Base-by-base conservation (phyloP, 768 basidiomycete genomes). In the Tylopilus subfusipes region DNA sequence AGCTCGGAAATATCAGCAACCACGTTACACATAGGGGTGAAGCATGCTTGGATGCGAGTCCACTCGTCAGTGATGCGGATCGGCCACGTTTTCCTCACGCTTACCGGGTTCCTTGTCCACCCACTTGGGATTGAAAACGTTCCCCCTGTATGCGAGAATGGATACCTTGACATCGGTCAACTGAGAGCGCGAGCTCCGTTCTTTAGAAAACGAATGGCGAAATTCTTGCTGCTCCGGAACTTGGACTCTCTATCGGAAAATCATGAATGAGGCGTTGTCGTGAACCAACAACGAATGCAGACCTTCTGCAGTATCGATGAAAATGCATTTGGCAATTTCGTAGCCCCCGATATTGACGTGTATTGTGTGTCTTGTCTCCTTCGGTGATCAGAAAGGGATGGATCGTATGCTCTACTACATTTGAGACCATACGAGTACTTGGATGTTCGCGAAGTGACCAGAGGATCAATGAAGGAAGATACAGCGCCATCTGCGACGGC, bases 391-490 rank as follows among this genome's bases (percentile, higher is more conserved):
- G 63, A 53, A 31, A 67, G 54, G 55, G n/a, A 31, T 14, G 13
- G 19, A 30, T 45, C 19, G 18, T 52, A 76, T 58, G 52, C 60
- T 78, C 0, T n/a, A 25, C 0, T 18, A 48, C 70, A 70, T 39
- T 71, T 58, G 5, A 68, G 61, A 1, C 76, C 76, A 40, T 75
- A 76, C 0, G 76, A 76, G 48, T 70, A 59, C 49, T 72, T 75
- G 4, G 78, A 69, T 1, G 80, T 68, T 24, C 80, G 74, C 18
- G 69, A 68, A 1, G 71, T 67, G 8, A 82, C 79, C 22, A 74
- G 72, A 49, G 76, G 75, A 42, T 80, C 75, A 4, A 82, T 46
- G 36, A 66, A 68, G 16, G 51, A 52, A 29, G 43, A 52, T 5
- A 52, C 51, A 22, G 52, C 44, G 21, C 52, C 52, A 46, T 52